These are phyloP conservation scores for Paraconiothyrium sp. DNA, from an alignment of 2,329 filamentous ascomycete species.

Conservation along the genomic window DNA sequence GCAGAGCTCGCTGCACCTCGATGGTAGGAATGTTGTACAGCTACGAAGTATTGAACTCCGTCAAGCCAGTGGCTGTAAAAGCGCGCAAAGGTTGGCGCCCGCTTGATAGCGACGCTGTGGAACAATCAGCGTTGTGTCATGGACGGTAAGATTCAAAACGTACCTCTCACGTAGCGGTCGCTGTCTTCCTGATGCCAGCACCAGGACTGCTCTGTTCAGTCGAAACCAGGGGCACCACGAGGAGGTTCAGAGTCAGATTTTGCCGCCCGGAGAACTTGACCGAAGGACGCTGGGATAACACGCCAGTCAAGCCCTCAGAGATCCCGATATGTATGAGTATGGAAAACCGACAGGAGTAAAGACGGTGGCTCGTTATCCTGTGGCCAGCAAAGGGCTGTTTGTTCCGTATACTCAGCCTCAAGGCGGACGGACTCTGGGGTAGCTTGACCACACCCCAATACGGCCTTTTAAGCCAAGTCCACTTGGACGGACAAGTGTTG, in stretches of 20 bases:
- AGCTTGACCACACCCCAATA: no score
- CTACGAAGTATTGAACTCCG: background rate
- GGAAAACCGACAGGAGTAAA: constrained; percentile 7
- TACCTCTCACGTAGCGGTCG: background rate
- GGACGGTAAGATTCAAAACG: background rate
- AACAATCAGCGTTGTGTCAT: background rate
- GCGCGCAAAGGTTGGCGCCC: background rate
- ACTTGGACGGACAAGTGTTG: no score
- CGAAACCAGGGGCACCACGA: constrained; percentile 22
- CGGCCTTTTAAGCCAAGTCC: no score
- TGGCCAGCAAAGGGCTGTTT: background rate
- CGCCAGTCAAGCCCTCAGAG: constrained; percentile 3
- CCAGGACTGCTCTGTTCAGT: constrained; percentile 23
- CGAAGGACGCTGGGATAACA: constrained; percentile 6
- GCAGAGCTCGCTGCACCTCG: no score
- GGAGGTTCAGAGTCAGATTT: constrained; percentile 23
- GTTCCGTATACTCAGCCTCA: constrained; percentile 8
- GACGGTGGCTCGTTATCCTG: constrained; percentile 1
- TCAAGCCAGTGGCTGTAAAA: background rate
- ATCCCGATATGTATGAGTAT: constrained; percentile 8
- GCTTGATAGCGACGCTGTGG: background rate
- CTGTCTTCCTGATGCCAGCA: background rate
- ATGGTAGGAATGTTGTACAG: background rate
- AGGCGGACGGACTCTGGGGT: background rate
- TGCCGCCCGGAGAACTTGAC: constrained; percentile 12